Conservation (phyloP, 495 filamentous ascomycete genomes). For the Podospora pseudocomata region DNA sequence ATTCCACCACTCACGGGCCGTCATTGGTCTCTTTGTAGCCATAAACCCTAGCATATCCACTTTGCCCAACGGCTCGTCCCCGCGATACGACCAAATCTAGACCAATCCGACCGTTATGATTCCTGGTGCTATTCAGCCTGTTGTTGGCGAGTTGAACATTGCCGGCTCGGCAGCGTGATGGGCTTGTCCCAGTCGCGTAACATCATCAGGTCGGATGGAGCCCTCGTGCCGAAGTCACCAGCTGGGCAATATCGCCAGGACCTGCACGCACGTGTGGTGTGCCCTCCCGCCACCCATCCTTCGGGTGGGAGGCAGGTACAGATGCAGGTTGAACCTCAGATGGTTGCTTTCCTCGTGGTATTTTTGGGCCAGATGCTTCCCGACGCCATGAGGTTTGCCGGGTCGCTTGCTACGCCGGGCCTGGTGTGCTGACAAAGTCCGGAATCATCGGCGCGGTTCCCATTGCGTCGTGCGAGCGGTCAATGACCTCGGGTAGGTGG, state of each 20-base stretch:
- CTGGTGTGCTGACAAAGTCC: too few species aligned
- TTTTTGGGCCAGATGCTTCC: too few species aligned
- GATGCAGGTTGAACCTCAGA: background rate
- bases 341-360: too few species aligned
- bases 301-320: background rate
- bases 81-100: background rate
- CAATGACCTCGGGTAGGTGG: too few species aligned
- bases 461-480: too few species aligned
- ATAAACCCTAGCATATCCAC: background rate
- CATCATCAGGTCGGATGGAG: background rate
- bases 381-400: too few species aligned
- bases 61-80: background rate
- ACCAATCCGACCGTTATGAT: too few species aligned
- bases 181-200: background rate
- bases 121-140: background rate
- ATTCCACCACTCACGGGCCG: background rate
- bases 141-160: background rate
- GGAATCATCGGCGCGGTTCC: too few species aligned
- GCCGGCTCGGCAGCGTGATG: background rate
- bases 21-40: background rate
- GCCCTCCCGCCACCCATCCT: background rate
- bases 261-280: background rate
- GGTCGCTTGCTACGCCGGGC: too few species aligned
- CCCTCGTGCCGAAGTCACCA: background rate
- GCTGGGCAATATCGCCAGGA: background rate